Evolutionary conservation across 371 early-diverging fungal genomes (phyloP).

Genomic region (Mortierella sp.): DNA sequence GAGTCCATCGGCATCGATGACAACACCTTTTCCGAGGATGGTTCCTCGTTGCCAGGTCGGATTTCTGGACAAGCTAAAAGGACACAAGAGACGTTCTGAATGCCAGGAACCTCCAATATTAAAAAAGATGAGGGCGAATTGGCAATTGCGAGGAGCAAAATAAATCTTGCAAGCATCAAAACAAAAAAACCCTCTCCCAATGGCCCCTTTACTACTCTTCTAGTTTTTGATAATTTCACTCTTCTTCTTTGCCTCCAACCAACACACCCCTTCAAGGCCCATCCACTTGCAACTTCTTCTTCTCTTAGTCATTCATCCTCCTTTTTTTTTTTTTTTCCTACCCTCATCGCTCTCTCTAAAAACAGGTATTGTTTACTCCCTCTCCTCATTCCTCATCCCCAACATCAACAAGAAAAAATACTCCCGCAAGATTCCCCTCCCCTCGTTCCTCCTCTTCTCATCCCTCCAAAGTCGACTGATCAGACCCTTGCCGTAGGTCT

Average conservation of each 20-base stretch:
- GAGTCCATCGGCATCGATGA: no score
- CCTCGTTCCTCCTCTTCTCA: constrained; percentile 3
- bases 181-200: no score
- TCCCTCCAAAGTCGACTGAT: background rate
- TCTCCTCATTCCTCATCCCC: no score
- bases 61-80: no score
- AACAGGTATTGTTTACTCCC: background rate
- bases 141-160: no score
- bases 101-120: no score
- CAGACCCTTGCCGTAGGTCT: background rate
- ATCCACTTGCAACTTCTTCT: background rate
- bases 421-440: background rate
- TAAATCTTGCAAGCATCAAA: no score
- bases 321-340: background rate
- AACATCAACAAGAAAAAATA: background rate
- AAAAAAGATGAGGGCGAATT: no score
- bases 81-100: no score
- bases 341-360: background rate
- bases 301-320: background rate
- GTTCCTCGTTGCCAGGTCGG: no score
- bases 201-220: background rate
- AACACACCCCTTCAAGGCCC: background rate
- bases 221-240: background rate
- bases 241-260: background rate
- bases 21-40: no score